Percentiles rank a stretch among this genome's conserved stretches.
These are phyloP conservation scores for Sarocladium kiliense DNA, from an alignment of 2,329 filamentous ascomycete genomes.

Conservation along the genomic window DNA sequence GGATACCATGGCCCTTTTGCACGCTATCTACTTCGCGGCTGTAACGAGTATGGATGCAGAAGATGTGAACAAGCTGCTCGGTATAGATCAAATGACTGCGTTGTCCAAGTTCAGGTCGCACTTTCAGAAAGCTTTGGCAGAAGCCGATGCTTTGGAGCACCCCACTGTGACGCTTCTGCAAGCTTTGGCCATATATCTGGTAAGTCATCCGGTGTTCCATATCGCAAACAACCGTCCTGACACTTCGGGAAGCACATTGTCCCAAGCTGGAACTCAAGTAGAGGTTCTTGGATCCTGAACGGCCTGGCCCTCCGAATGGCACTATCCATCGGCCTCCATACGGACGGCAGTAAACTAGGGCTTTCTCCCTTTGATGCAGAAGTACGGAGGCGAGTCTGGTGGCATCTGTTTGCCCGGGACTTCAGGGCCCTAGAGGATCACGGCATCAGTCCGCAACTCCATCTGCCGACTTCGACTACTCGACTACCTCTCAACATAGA, in stretches of 20 bases:
- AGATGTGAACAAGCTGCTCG: slow-evolving; percentile 31
- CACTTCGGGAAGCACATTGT: slow-evolving; percentile 11
- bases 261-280: slow-evolving; percentile 6
- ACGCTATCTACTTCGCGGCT: slow-evolving; percentile 52
- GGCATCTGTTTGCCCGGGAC: slow-evolving; percentile 55
- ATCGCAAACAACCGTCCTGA: no score
- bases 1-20: slow-evolving; percentile 37
- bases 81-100: neutral
- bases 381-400: slow-evolving; percentile 58
- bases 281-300: slow-evolving; percentile 50
- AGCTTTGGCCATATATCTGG: slow-evolving; percentile 55
- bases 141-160: slow-evolving; percentile 55
- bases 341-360: slow-evolving; percentile 50
- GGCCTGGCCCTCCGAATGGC: slow-evolving; percentile 55
- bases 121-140: slow-evolving; percentile 50
- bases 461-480: slow-evolving; percentile 29
- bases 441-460: slow-evolving; percentile 23
- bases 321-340: slow-evolving; percentile 49
- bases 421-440: slow-evolving; percentile 55
- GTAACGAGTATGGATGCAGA: slow-evolving; percentile 53
- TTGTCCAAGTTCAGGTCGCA: neutral
- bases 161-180: slow-evolving; percentile 57
- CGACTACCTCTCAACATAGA: slow-evolving; percentile 41
- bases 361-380: slow-evolving; percentile 57
- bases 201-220: slow-evolving; percentile 33